Evolutionary conservation across 164 flowering plant species (phyloP).

Genomic region (Saururus chinensis): DNA sequence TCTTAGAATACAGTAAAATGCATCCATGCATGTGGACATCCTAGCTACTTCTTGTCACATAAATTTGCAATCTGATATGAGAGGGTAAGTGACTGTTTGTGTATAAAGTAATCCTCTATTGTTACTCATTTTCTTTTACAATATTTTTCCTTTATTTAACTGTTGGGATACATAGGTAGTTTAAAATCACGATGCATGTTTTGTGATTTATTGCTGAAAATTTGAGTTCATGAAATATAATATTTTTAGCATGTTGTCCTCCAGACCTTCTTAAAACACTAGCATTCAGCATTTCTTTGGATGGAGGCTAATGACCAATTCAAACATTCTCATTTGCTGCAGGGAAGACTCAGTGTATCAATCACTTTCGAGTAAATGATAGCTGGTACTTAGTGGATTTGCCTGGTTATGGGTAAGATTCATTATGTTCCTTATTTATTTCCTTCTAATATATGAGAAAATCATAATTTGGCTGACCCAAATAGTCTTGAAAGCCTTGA

Average conservation of each 20-base stretch:
- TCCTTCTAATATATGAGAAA: too few relatives aligned
- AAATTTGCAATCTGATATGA: too few relatives aligned
- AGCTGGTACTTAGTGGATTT: constrained; percentile 93
- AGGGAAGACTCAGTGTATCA: constrained; percentile 98
- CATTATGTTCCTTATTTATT: not conserved
- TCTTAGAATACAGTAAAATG: too few relatives aligned
- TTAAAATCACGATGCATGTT: too few relatives aligned
- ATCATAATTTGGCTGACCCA: not conserved
- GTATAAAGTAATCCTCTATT: too few relatives aligned
- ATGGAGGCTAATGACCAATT: not conserved
- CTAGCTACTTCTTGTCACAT: too few relatives aligned
- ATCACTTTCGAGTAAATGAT: constrained; percentile 85
- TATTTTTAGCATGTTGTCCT: not conserved
- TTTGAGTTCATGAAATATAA: not conserved
- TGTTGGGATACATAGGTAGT: too few relatives aligned
- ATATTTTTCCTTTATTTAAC: too few relatives aligned
- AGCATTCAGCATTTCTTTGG: not conserved
- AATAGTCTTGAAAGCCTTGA: too few relatives aligned
- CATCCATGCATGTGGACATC: too few relatives aligned
- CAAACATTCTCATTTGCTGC: constrained; percentile 8
- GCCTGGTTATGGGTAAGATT: constrained; percentile 89
- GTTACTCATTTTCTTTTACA: too few relatives aligned
- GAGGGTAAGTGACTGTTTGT: too few relatives aligned
- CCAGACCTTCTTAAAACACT: not conserved
- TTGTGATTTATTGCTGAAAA: not conserved